Conservation (phyloP, 176 grass and related monocot species). For the Olyra latifolia region DNA sequence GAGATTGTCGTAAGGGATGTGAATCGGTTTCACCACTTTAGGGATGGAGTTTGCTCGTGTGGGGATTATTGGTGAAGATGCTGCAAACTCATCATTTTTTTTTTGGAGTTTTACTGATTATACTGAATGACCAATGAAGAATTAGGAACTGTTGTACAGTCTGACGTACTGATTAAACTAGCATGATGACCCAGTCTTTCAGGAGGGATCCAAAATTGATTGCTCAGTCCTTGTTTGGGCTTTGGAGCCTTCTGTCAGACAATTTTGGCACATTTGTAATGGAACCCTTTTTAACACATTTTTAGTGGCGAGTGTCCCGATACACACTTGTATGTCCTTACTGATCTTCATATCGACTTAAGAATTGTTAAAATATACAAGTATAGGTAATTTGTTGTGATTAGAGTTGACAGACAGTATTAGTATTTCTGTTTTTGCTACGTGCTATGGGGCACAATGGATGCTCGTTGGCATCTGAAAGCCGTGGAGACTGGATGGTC, state of each 20-base stretch:
- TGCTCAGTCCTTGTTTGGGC: not conserved
- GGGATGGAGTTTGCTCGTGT: conserved; percentile 74
- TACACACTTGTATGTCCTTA: conserved; percentile 10
- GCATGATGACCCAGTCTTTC: conserved; percentile 17
- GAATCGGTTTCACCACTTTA: conserved; percentile 88
- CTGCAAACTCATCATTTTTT: not conserved
- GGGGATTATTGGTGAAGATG: conserved; percentile 76
- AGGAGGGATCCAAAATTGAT: conserved; percentile 8
- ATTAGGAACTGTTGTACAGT: conserved; percentile 36
- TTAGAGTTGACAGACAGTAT: not conserved
- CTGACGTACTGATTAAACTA: conserved; percentile 38
- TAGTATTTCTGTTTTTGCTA: not conserved
- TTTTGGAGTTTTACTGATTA: conserved; percentile 23
- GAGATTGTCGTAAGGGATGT: conserved; percentile 87
- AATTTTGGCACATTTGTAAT: conserved; percentile 32
- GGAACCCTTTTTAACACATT: conserved; percentile 10
- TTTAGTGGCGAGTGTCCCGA: not conserved
- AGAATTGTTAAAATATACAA: conserved; percentile 1
- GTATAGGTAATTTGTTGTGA: not conserved
- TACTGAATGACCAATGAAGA: conserved; percentile 21
- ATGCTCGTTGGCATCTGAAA: not conserved
- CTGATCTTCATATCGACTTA: not conserved
- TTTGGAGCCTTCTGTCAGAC: conserved; percentile 1
- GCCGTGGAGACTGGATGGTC: not conserved
- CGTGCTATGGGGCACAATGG: not conserved